phyloP scores from a whole-genome alignment of 495 filamentous ascomycete species.

The Hyaloscypha hepaticicola region DNA sequence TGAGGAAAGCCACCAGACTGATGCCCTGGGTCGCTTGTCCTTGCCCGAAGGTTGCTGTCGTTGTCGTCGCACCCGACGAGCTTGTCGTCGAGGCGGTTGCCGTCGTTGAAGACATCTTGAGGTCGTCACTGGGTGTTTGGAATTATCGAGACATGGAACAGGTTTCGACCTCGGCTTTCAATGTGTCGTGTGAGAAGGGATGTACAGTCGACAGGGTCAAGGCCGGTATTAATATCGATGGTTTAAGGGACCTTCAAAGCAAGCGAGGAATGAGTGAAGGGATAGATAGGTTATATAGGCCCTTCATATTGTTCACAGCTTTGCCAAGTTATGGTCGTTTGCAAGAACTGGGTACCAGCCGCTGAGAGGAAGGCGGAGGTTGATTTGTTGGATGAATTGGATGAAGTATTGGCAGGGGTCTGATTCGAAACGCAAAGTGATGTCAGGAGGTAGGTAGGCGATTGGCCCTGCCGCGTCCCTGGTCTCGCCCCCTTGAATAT shows the following conservation, averaged over 20 bases:
- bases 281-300: not conserved
- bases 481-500: too few species aligned
- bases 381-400: not conserved
- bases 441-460: not conserved
- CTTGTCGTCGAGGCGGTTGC: conserved; percentile 1
- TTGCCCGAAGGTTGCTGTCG: not conserved
- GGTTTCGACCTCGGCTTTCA: not conserved
- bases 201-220: not conserved
- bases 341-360: not conserved
- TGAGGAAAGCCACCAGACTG: conserved; percentile 64
- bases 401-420: not conserved
- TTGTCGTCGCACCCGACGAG: conserved; percentile 12
- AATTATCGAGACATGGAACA: conserved; percentile 24
- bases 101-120: not conserved
- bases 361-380: not conserved
- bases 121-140: not conserved
- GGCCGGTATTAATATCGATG: not conserved
- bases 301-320: not conserved
- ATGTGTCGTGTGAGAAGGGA: not conserved
- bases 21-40: conserved; percentile 47
- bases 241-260: not conserved
- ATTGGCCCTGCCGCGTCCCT: not conserved
- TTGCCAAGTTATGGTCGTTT: not conserved
- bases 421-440: not conserved
- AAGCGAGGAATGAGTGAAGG: not conserved